Evolutionary conservation across 139 green algal species (phyloP).

Genomic region (Yamagishiella unicocca): DNA sequence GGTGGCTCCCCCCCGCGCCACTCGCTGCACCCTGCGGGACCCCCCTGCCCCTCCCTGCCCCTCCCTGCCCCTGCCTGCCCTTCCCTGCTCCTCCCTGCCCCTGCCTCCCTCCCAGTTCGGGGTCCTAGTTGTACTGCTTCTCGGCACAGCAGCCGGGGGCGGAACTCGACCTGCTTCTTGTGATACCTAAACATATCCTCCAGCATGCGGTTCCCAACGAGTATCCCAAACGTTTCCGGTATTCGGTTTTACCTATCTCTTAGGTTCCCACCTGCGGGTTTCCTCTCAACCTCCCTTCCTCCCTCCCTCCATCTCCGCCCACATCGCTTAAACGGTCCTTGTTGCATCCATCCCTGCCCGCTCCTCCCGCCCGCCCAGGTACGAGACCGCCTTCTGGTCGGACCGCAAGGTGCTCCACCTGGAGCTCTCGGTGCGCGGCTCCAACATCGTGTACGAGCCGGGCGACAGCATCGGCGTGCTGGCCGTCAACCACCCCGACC

Average conservation of each 20-base stretch:
- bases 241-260: neutral
- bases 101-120: too few relatives aligned
- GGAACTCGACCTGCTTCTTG: too few relatives aligned
- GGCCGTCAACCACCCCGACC: constrained; percentile 57
- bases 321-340: neutral
- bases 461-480: constrained; percentile 92
- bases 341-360: neutral
- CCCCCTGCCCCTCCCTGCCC: too few relatives aligned
- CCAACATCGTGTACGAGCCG: constrained; percentile 79
- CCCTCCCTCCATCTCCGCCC: neutral
- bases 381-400: constrained; percentile 70
- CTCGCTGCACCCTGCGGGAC: too few relatives aligned
- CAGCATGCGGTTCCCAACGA: too few relatives aligned
- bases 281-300: neutral
- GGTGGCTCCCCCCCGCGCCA: too few relatives aligned
- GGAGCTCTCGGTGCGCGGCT: constrained; percentile 81
- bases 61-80: too few relatives aligned
- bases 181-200: too few relatives aligned
- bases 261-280: neutral
- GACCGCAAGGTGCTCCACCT: constrained; percentile 91
- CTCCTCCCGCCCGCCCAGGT: constrained; percentile 33
- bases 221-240: too few relatives aligned
- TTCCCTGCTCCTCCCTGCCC: too few relatives aligned
- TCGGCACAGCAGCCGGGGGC: too few relatives aligned
- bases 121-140: too few relatives aligned